Evolutionary conservation across 139 green algal genomes (phyloP).

Genomic region (Ettlia oleoabundans): DNA sequence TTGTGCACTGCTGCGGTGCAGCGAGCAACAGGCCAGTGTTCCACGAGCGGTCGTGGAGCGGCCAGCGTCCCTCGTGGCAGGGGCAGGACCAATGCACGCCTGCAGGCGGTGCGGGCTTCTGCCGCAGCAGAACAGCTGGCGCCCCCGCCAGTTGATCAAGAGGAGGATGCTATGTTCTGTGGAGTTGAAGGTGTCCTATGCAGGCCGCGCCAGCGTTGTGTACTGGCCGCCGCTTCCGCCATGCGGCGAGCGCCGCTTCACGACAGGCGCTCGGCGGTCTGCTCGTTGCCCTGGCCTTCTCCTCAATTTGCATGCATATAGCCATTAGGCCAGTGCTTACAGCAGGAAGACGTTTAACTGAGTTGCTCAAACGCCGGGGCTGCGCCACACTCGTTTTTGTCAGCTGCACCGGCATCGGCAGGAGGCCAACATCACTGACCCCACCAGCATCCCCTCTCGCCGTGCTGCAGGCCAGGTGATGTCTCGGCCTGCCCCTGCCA

Average conservation of each 20-base stretch:
- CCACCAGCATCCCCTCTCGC: background rate
- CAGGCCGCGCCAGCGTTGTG: background rate
- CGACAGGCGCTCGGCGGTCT: background rate
- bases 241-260: background rate
- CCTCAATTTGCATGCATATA: background rate
- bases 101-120: background rate
- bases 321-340: too few relatives aligned
- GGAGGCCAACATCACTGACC: too few relatives aligned
- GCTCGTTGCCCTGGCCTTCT: background rate
- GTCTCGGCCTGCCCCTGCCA: constrained; percentile 1
- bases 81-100: background rate
- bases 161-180: constrained; percentile 47
- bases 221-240: background rate
- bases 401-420: too few relatives aligned
- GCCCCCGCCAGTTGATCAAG: constrained; percentile 24
- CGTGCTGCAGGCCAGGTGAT: constrained; percentile 40
- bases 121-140: constrained; percentile 16
- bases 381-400: too few relatives aligned
- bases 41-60: background rate
- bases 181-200: constrained; percentile 33
- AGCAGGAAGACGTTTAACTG: too few relatives aligned
- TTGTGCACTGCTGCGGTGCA: background rate
- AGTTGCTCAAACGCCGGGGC: too few relatives aligned
- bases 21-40: background rate
- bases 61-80: background rate